These are phyloP conservation scores for Glycyrrhiza uralensis DNA, from an alignment of 306 rosid species.

Conservation along the genomic window DNA sequence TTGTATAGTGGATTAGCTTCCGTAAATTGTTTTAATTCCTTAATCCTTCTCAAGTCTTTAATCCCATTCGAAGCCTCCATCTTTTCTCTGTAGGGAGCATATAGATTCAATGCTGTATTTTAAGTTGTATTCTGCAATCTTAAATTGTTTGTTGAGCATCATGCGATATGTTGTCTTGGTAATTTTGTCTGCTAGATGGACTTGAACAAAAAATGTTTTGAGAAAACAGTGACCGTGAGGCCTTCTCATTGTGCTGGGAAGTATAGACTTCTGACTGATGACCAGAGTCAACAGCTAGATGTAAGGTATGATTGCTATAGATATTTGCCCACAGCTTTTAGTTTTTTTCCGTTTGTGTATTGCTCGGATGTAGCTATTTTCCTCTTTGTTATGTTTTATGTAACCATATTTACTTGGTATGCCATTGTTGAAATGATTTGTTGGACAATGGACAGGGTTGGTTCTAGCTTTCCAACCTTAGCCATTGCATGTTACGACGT, in stretches of 20 bases:
- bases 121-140: background rate
- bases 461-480: constrained; percentile 34
- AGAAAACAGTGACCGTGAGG: constrained; percentile 28
- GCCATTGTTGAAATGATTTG: background rate
- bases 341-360: background rate
- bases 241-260: constrained; percentile 24
- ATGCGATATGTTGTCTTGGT: background rate
- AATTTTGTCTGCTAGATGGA: constrained; percentile 28
- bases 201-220: constrained; percentile 15
- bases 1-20: too few relatives aligned
- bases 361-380: background rate
- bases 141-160: background rate
- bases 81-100: background rate
- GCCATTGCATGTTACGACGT: constrained; percentile 31
- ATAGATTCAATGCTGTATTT: background rate
- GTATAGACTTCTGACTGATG: constrained; percentile 22
- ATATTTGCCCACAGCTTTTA: too few relatives aligned
- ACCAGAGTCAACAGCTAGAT: background rate
- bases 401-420: background rate
- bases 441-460: constrained; percentile 47
- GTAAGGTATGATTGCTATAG: constrained; percentile 34
- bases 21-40: background rate
- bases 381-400: background rate
- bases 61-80: background rate
- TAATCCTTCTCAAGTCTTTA: background rate